phyloP scores from a whole-genome alignment of 352 stramenopile species.

The Pythium aphanidermatum region DNA sequence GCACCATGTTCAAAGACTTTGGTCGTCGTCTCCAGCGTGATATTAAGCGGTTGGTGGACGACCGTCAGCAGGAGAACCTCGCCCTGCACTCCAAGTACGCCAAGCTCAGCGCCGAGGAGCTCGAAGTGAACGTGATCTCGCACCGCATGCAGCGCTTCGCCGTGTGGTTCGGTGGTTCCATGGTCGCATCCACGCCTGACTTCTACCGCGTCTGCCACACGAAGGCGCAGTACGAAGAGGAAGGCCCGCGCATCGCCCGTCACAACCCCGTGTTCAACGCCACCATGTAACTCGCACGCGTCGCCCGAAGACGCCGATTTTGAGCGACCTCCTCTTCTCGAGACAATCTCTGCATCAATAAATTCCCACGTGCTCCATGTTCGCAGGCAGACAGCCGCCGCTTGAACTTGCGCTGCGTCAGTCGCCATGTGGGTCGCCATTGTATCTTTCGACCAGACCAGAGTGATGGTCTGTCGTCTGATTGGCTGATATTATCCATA shows the following conservation, averaged over 20 bases:
- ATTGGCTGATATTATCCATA: too few species aligned
- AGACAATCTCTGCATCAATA: neutral
- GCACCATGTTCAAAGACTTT: slow-evolving; percentile 98
- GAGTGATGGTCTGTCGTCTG: too few species aligned
- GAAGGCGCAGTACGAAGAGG: slow-evolving; percentile 95
- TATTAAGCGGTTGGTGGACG: slow-evolving; percentile 91
- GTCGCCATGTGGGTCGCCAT: too few species aligned
- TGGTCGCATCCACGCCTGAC: slow-evolving; percentile 92
- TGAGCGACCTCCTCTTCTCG: too few species aligned
- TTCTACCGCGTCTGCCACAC: slow-evolving; percentile 96
- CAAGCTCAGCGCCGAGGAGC: slow-evolving; percentile 55
- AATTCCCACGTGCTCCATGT: too few species aligned
- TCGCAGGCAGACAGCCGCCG: too few species aligned
- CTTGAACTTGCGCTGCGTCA: too few species aligned
- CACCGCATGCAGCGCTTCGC: slow-evolving; percentile 93
- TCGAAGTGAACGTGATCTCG: slow-evolving; percentile 93
- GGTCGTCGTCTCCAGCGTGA: slow-evolving; percentile 90
- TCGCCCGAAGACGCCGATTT: too few species aligned
- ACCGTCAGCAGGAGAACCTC: slow-evolving; percentile 87
- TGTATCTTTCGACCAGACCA: too few species aligned
- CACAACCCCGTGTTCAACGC: slow-evolving; percentile 95
- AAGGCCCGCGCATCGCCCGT: slow-evolving; percentile 91
- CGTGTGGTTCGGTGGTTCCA: slow-evolving; percentile 93
- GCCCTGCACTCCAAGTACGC: slow-evolving; percentile 67
- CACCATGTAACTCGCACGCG: slow-evolving; percentile 68